Evolutionary conservation across 257 asterid genomes (phyloP).

Genomic region (Schizonepeta tenuifolia): DNA sequence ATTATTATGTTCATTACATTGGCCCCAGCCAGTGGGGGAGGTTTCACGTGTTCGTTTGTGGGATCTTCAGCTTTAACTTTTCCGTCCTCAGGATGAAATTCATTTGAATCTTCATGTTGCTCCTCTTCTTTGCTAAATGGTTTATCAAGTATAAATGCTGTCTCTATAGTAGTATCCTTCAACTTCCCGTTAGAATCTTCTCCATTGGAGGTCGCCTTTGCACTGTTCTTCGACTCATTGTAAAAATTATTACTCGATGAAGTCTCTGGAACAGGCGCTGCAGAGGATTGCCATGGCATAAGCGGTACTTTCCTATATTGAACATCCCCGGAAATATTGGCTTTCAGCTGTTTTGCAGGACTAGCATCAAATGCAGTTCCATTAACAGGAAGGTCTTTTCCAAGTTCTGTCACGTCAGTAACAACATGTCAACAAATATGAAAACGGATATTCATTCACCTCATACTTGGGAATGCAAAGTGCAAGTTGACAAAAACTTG

Average conservation of each 20-base stretch:
- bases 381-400: slow-evolving; percentile 39
- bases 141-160: slow-evolving; percentile 38
- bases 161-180: slow-evolving; percentile 31
- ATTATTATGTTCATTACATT: slow-evolving; percentile 87
- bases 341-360: slow-evolving; percentile 33
- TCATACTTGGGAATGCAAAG: slow-evolving; percentile 23
- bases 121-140: slow-evolving; percentile 38
- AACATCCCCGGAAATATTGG: slow-evolving; percentile 34
- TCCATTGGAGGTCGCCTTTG: slow-evolving; percentile 34
- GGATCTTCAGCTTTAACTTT: slow-evolving; percentile 46
- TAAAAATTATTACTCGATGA: slow-evolving; percentile 31
- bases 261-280: slow-evolving; percentile 34
- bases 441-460: slow-evolving; percentile 33
- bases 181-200: slow-evolving; percentile 34
- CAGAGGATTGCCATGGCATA: slow-evolving; percentile 39
- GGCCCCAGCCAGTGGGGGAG: slow-evolving; percentile 89
- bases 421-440: slow-evolving; percentile 32
- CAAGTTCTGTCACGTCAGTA: slow-evolving; percentile 44
- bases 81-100: slow-evolving; percentile 40
- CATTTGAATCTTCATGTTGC: slow-evolving; percentile 40
- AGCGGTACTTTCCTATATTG: slow-evolving; percentile 40
- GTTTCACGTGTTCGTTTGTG: slow-evolving; percentile 50
- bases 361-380: slow-evolving; percentile 34
- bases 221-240: slow-evolving; percentile 25
- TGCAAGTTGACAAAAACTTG: slow-evolving; percentile 21